Evolutionary conservation across 441 rosid species (phyloP), one percentile per base, ranked within the genome.

Genomic region (Omphalea diandra): DNA sequence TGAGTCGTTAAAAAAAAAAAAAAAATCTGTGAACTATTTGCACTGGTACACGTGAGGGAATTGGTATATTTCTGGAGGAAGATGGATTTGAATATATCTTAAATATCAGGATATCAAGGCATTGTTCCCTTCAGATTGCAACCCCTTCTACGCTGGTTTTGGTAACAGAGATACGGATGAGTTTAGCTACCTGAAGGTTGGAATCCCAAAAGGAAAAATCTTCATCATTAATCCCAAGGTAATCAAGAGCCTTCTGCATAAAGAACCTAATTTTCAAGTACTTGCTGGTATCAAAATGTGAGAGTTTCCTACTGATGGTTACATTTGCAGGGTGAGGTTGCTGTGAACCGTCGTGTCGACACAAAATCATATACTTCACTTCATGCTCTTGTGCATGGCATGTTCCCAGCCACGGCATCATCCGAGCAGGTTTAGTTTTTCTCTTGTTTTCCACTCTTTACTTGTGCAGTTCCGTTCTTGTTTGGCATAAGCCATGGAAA

Each of bases 161-260:
- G 99, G 99, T 69, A 96, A 96, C 75, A 85, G 99, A 85, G 93
- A 93, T 77, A 96, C 99, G 0, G 99, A 96, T 75, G 97, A 96
- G 81, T 78, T 93, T 74, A 96, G 99, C 86, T 96, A 96, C 81
- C 91, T 91, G 29, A 88, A 91, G 81, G 94, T 96, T n/a, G 99
- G 98, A 69, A 91, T 96, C 69, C 98, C 99, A 0, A 91, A 76
- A 57, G 98, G 98, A 61, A 96, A 96, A 76, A 88, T 96, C 75
- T 93, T 96, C 83, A 93, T 78, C 62, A 96, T 96, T 58, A 96
- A 96, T 80, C 97, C 99, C 56, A 93, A 91, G 98, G 99, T 95
- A 88, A 33, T 74, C 35, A 63, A 38, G 35, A n/a, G 52, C 12
- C 50, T 50, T 68, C 33, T 65, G 68, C 73, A 47, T 52, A 56